Percentiles rank a stretch among this genome's conserved stretches.
Conservation (phyloP, 441 rosid species). For the Aleurites moluccanus region DNA sequence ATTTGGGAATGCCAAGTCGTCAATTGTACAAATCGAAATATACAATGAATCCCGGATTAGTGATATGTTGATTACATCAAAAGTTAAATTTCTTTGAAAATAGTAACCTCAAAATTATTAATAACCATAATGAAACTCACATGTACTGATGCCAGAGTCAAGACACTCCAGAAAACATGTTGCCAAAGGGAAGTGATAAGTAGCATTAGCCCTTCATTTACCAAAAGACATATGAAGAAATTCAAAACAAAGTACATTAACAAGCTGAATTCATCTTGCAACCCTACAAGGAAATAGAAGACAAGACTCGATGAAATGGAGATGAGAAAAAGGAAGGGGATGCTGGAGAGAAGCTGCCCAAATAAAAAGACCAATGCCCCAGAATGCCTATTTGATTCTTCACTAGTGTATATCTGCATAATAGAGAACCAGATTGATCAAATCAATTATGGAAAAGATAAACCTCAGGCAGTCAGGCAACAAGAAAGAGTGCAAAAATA, state of each 20-base stretch:
- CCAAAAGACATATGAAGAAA: slow-evolving; percentile 86
- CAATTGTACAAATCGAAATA: background rate
- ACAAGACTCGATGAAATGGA: slow-evolving; percentile 95
- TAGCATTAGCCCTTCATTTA: slow-evolving; percentile 89
- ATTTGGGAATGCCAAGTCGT: slow-evolving; percentile 4
- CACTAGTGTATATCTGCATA: slow-evolving; percentile 74
- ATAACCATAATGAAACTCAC: slow-evolving; percentile 45
- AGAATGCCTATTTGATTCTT: slow-evolving; percentile 87
- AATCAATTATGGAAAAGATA: background rate
- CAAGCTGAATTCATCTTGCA: slow-evolving; percentile 88
- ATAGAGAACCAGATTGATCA: slow-evolving; percentile 15
- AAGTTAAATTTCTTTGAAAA: background rate
- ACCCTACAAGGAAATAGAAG: slow-evolving; percentile 89
- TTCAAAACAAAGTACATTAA: slow-evolving; percentile 98
- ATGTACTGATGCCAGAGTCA: slow-evolving; percentile 59
- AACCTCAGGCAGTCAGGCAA: background rate
- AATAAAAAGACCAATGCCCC: slow-evolving; percentile 84
- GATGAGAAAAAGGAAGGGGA: slow-evolving; percentile 93
- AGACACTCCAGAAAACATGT: slow-evolving; percentile 75
- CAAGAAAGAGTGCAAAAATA: background rate
- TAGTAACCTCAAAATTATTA: background rate
- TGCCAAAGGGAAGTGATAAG: slow-evolving; percentile 66
- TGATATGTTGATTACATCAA: slow-evolving; percentile 6
- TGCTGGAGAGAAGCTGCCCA: slow-evolving; percentile 95
- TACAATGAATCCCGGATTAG: background rate